Percentiles rank a stretch among this genome's conserved stretches.
Conservation (phyloP, 805 yeast species). For the Jamesozyma jinghongensis region DNA sequence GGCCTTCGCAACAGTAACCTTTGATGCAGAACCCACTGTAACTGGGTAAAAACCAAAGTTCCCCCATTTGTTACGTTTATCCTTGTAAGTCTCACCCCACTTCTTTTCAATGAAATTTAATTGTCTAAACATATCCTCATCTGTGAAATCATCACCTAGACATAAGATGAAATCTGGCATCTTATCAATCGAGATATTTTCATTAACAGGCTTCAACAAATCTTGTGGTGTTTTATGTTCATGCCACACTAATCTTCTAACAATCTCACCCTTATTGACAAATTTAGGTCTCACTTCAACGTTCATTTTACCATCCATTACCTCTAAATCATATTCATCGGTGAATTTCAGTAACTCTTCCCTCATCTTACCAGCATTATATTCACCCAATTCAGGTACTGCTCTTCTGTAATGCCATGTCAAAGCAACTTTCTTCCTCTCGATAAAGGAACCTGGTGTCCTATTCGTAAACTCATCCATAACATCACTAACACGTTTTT, state of each 20-base stretch:
- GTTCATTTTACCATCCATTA: constrained; percentile 95
- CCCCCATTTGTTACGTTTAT: constrained; percentile 38
- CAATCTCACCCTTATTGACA: constrained; percentile 96
- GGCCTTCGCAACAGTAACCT: constrained; percentile 74
- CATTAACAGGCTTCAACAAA: constrained; percentile 28
- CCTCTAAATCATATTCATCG: constrained; percentile 75
- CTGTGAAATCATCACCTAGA: constrained; percentile 93
- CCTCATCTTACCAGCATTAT: constrained; percentile 69
- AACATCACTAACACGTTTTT: constrained; percentile 63
- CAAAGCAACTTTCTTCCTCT: constrained; percentile 82
- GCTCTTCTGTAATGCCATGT: constrained; percentile 97
- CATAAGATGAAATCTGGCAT: constrained; percentile 82
- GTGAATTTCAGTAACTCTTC: constrained; percentile 53
- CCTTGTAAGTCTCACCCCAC: constrained; percentile 30
- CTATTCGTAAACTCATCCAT: constrained; percentile 70
- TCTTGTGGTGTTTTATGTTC: constrained; percentile 50
- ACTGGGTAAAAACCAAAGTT: constrained; percentile 69
- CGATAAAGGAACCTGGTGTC: constrained; percentile 85
- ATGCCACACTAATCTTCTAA: constrained; percentile 60
- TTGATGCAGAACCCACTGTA: constrained; percentile 88
- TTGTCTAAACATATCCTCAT: constrained; percentile 92
- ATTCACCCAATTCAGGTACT: constrained; percentile 87
- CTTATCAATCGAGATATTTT: constrained; percentile 32
- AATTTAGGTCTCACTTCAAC: constrained; percentile 94
- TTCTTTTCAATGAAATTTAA: constrained; percentile 50